Conservation (phyloP, 1,139 yeast genomes). For the Geotrichum carabidarum region DNA sequence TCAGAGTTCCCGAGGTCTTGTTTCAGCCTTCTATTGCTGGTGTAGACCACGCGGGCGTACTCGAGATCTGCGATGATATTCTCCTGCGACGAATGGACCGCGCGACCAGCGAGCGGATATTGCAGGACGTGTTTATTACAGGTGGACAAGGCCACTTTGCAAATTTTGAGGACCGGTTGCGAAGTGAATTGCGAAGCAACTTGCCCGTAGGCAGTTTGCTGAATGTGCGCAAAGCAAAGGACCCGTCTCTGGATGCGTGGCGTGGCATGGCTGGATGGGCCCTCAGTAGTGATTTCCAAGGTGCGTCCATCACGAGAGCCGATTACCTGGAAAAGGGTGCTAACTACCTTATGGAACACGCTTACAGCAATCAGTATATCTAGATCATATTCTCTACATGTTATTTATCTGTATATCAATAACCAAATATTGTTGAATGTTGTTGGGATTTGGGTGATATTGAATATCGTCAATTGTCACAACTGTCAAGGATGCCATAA, state of each 20-base stretch:
- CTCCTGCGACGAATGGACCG: conserved; percentile 57
- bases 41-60: conserved; percentile 86
- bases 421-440: too few relatives aligned
- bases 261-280: conserved; percentile 89
- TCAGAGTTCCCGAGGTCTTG: conserved; percentile 83
- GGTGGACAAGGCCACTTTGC: conserved; percentile 77
- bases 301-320: conserved; percentile 53
- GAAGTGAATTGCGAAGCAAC: conserved; percentile 59
- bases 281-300: conserved; percentile 42
- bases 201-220: conserved; percentile 67
- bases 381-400: not conserved
- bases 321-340: conserved; percentile 88
- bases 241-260: conserved; percentile 84
- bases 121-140: conserved; percentile 67
- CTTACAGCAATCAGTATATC: conserved; percentile 53
- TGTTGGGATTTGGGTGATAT: too few relatives aligned
- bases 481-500: too few relatives aligned
- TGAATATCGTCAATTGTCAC: too few relatives aligned
- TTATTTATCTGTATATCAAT: not conserved
- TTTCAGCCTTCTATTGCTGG: conserved; percentile 97
- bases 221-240: conserved; percentile 56
- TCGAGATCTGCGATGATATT: conserved; percentile 69
- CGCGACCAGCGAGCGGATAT: conserved; percentile 46
- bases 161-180: conserved; percentile 61
- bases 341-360: conserved; percentile 84